These are phyloP conservation scores for Xanthoconium purpureum DNA, from an alignment of 768 basidiomycete species.

Conservation along the genomic window DNA sequence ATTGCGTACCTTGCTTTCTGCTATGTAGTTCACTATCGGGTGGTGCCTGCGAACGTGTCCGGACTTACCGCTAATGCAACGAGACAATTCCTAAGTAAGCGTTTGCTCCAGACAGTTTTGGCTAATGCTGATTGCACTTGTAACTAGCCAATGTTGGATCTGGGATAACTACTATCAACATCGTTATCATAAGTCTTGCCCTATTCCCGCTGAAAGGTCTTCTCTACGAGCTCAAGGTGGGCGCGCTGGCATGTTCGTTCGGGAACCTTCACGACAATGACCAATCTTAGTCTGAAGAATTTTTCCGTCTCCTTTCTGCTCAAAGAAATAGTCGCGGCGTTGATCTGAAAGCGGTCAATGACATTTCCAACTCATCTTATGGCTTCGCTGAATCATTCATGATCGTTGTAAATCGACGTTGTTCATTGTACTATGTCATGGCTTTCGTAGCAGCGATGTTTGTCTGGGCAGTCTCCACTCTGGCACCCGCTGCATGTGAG, in stretches of 20 bases:
- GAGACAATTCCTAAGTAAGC: conserved; percentile 10
- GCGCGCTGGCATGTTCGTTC: not conserved
- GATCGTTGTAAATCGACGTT: not conserved
- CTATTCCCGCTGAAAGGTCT: conserved; percentile 12
- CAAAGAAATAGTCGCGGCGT: conserved; percentile 1
- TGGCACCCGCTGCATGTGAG: conserved; percentile 14
- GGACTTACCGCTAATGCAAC: not conserved
- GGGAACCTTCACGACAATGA: not conserved
- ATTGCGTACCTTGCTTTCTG: conserved; percentile 15
- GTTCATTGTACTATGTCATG: conserved; percentile 10
- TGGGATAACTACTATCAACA: conserved; percentile 12
- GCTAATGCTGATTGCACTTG: not conserved
- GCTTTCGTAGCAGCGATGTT: not conserved
- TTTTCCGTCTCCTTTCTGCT: conserved; percentile 14
- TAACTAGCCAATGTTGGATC: conserved; percentile 10
- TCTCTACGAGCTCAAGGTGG: conserved; percentile 11
- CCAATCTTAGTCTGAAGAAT: conserved; percentile 14
- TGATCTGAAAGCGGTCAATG: conserved; percentile 9
- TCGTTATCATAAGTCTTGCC: conserved; percentile 13
- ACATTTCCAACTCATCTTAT: conserved; percentile 14
- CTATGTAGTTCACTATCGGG: conserved; percentile 16
- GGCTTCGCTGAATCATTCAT: conserved; percentile 2
- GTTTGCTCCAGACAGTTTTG: not conserved
- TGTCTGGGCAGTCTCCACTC: conserved; percentile 9
- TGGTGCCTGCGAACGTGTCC: conserved; percentile 5